Base-by-base conservation (phyloP, 2,329 filamentous ascomycete species). In the Rutstroemia sp. region DNA sequence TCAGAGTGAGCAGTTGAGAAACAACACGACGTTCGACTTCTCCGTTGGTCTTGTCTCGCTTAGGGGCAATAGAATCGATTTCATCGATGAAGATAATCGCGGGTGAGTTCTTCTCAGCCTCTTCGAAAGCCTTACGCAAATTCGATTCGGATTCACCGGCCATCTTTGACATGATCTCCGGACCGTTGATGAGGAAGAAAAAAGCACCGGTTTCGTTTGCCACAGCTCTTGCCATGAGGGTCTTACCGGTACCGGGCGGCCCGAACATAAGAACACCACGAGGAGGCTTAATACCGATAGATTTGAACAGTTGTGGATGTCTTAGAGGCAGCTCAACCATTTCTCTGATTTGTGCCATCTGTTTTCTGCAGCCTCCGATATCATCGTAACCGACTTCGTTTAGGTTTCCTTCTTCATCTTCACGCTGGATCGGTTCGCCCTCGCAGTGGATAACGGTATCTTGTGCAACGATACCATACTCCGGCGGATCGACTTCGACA, bases 91-190 rank as follows among this genome's bases (percentile, higher is more conserved):
- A 99, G 76, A 99, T 97, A 73, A 99, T 97, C 57, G 94, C 92
- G 14, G 94, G 94, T 0, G 92, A 96, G 78, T 97, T 97, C 86
- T 97, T 97, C 80, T 97, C 92, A 45, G 94, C 94, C 78, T 97
- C 94, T 74, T 97, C 94, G 68, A 99, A 99, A n/a, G 94, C 94
- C 78, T 97, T 97, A 68, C 94, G 88, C 65, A 99, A 76, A 74
- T 97, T 97, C 58, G 92, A 97, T 75, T 97, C 94, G 58, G 94
- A 97, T 76, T 99, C 94, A 83, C 94, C 94, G 58, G 94, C 94
- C 94, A 97, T 97, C 84, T 97, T 97, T 58, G 92, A 96, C 94
- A 99, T 97, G 78, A 99, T 97, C 74, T 97, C 94, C 52, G 94
- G 94, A 63, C 94, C 92, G 76, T 97, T 97, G 83, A 99, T 97